Evolutionary conservation across 2,329 filamentous ascomycete genomes (phyloP).

Genomic region (Botrytis cinerea): DNA sequence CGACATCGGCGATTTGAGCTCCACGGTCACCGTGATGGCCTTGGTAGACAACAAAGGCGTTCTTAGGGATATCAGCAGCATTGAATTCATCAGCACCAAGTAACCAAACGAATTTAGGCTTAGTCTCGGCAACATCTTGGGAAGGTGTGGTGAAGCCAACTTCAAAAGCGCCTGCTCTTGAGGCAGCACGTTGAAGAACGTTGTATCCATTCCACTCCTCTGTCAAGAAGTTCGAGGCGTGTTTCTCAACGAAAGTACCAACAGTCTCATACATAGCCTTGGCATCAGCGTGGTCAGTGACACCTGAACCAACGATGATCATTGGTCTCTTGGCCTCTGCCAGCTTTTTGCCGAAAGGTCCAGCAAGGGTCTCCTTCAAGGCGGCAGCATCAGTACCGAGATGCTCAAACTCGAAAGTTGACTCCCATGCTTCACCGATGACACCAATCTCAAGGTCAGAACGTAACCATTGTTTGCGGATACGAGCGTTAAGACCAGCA

Average conservation of each 20-base stretch:
- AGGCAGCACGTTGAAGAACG: slow-evolving; percentile 89
- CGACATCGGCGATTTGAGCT: slow-evolving; percentile 87
- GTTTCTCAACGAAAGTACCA: slow-evolving; percentile 89
- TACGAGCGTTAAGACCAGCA: slow-evolving; percentile 91
- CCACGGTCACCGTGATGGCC: slow-evolving; percentile 96
- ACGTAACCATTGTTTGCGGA: slow-evolving; percentile 95
- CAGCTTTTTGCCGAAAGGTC: slow-evolving; percentile 91
- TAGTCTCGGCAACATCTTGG: slow-evolving; percentile 75
- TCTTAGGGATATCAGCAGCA: slow-evolving; percentile 85
- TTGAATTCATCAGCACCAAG: slow-evolving; percentile 91
- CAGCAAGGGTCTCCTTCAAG: slow-evolving; percentile 81
- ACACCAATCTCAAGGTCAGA: slow-evolving; percentile 92
- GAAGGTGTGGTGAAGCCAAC: slow-evolving; percentile 92
- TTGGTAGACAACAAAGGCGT: slow-evolving; percentile 96
- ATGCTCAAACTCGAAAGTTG: slow-evolving; percentile 94
- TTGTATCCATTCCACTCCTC: slow-evolving; percentile 98
- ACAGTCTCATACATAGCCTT: slow-evolving; percentile 93
- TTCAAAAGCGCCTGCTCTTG: slow-evolving; percentile 90
- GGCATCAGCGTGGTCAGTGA: slow-evolving; percentile 86
- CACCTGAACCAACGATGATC: slow-evolving; percentile 92
- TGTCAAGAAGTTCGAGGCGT: slow-evolving; percentile 83
- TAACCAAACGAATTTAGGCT: slow-evolving; percentile 94
- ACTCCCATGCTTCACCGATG: slow-evolving; percentile 87
- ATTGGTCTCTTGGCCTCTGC: slow-evolving; percentile 85
- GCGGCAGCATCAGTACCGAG: slow-evolving; percentile 77